phyloP scores from a whole-genome alignment of 495 filamentous ascomycete species.

The Talaromyces wortmannii region DNA sequence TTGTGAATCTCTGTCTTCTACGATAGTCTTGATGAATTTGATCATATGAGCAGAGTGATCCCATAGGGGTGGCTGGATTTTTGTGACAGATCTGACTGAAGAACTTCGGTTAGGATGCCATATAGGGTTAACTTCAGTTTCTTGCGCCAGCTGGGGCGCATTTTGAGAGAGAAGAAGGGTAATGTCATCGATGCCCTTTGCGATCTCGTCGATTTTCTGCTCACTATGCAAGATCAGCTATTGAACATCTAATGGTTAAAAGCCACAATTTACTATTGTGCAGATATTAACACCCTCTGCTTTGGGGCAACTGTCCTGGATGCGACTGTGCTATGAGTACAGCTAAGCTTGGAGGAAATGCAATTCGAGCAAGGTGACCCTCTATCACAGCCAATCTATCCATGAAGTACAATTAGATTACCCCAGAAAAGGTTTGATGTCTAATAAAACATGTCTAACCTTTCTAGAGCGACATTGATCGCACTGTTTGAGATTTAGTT shows the following conservation, averaged over 20 bases:
- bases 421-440: background rate
- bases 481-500: slow-evolving; percentile 6
- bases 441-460: slow-evolving; percentile 2
- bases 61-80: slow-evolving; percentile 1
- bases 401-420: background rate
- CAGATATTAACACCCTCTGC: slow-evolving; percentile 17
- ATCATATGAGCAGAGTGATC: slow-evolving; percentile 14
- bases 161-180: slow-evolving; percentile 8
- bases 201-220: slow-evolving; percentile 20
- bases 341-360: slow-evolving; percentile 10
- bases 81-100: too few relatives aligned
- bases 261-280: slow-evolving; percentile 19
- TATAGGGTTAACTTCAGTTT: background rate
- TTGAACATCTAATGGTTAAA: too few relatives aligned
- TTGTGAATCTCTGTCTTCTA: slow-evolving; percentile 4
- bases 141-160: background rate
- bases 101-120: background rate
- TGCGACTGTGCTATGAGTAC: slow-evolving; percentile 15
- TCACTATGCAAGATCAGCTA: too few relatives aligned
- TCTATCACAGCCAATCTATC: slow-evolving; percentile 16
- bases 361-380: slow-evolving; percentile 17
- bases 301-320: slow-evolving; percentile 8
- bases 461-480: slow-evolving; percentile 17
- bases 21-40: slow-evolving; percentile 12
- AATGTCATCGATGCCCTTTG: slow-evolving; percentile 12